Percentiles rank a stretch among this genome's conserved stretches.
Conservation (phyloP, 108 stramenopile species). For the Discostella stelligeroides region DNA sequence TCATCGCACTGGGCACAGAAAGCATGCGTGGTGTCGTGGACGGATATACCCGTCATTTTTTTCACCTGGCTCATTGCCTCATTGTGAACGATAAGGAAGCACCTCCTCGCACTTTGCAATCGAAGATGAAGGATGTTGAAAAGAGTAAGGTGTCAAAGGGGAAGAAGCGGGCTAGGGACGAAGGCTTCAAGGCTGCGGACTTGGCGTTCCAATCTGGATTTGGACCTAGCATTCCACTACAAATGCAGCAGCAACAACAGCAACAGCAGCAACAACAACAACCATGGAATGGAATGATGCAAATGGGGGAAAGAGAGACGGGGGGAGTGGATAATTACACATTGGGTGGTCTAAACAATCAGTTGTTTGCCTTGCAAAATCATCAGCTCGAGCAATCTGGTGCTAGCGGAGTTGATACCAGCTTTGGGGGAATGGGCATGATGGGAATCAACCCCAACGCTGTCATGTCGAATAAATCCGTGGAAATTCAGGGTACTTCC, state of each 20-base stretch:
- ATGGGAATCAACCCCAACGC: not conserved
- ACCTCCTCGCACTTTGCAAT: constrained; percentile 75
- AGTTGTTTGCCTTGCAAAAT: constrained; percentile 71
- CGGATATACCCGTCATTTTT: constrained; percentile 92
- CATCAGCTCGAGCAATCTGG: constrained; percentile 62
- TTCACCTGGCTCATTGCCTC: constrained; percentile 81
- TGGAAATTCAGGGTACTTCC: constrained; percentile 75
- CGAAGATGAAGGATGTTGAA: constrained; percentile 84
- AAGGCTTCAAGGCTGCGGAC: constrained; percentile 36
- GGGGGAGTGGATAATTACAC: not conserved
- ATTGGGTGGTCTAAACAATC: constrained; percentile 21
- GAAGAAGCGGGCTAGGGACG: constrained; percentile 64
- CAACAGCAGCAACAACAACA: constrained; percentile 4
- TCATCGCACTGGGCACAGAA: constrained; percentile 85
- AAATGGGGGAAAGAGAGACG: not conserved
- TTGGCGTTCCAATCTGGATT: constrained; percentile 42
- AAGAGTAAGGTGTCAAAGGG: constrained; percentile 67
- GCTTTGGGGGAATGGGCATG: not conserved
- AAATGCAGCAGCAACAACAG: constrained; percentile 2
- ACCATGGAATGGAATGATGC: not conserved
- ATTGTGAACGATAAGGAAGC: constrained; percentile 86
- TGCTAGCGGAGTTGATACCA: constrained; percentile 57
- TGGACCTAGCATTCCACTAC: constrained; percentile 8
- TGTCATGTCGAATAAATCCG: constrained; percentile 4
- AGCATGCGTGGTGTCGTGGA: constrained; percentile 92